A percentile compares a stretch with the other conserved stretches of the same genome.
These are phyloP conservation scores for Mycena maculata DNA, from an alignment of 768 basidiomycete species.

Conservation along the genomic window DNA sequence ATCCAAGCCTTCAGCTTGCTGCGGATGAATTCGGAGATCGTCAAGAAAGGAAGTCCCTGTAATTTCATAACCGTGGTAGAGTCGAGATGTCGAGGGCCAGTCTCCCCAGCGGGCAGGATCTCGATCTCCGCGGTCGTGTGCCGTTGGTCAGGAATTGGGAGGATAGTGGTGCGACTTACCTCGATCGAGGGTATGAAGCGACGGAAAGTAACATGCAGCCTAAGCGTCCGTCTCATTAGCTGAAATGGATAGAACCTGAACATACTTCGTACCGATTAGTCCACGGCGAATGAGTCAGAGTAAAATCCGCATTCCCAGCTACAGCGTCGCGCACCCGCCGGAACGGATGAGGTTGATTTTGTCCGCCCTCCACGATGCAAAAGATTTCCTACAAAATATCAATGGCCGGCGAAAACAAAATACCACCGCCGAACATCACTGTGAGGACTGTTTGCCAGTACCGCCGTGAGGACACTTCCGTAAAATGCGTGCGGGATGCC, in stretches of 20 bases:
- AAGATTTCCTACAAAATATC: conserved; percentile 74
- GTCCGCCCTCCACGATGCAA: conserved; percentile 85
- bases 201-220: conserved; percentile 81
- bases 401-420: conserved; percentile 29
- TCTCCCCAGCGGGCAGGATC: conserved; percentile 84
- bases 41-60: conserved; percentile 81
- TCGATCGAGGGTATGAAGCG: conserved; percentile 82
- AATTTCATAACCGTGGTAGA: conserved; percentile 73
- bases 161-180: conserved; percentile 53
- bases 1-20: conserved; percentile 88
- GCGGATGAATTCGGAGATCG: conserved; percentile 87
- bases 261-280: conserved; percentile 72
- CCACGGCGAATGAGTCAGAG: conserved; percentile 83
- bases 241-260: conserved; percentile 14
- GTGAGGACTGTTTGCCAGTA: conserved; percentile 72
- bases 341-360: conserved; percentile 73
- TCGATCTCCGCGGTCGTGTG: conserved; percentile 67
- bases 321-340: conserved; percentile 84
- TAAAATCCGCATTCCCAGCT: conserved; percentile 70
- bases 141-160: conserved; percentile 21
- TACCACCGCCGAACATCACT: conserved; percentile 65
- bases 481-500: conserved; percentile 85
- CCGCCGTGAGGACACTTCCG: conserved; percentile 77
- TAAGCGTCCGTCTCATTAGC: conserved; percentile 46
- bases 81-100: conserved; percentile 82